Percentiles rank a stretch among this genome's conserved stretches.
These are phyloP conservation scores for Dalechampia spathulata DNA, from an alignment of 441 rosid genomes.

Conservation along the genomic window DNA sequence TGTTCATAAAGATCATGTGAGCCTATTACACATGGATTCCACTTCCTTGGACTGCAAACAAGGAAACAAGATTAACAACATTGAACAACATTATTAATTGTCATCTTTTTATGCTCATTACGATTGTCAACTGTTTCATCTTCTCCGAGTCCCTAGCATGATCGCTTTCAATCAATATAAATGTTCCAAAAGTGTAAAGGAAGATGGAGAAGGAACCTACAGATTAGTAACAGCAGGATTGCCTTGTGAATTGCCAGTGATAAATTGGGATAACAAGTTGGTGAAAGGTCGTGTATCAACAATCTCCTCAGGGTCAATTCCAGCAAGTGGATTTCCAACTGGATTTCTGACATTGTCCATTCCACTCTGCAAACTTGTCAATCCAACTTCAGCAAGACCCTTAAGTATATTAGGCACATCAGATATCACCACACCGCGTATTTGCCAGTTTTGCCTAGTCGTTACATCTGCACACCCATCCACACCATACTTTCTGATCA, in stretches of 20 bases:
- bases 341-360: constrained; percentile 99
- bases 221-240: constrained; percentile 60
- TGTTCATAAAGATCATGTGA: constrained; percentile 94
- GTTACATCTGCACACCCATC: constrained; percentile 97
- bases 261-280: constrained; percentile 62
- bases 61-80: not conserved
- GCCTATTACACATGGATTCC: constrained; percentile 93
- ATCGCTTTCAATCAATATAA: not conserved
- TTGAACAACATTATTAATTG: not conserved
- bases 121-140: too few relatives aligned
- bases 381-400: constrained; percentile 73
- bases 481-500: constrained; percentile 71
- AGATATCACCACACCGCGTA: constrained; percentile 74
- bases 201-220: constrained; percentile 31
- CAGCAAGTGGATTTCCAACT: constrained; percentile 86
- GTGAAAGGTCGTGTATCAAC: constrained; percentile 83
- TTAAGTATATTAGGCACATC: constrained; percentile 82
- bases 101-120: not conserved
- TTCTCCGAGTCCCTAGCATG: not conserved
- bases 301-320: constrained; percentile 83
- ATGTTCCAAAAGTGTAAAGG: not conserved
- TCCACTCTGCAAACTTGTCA: constrained; percentile 89
- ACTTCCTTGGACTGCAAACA: constrained; percentile 76
- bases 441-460: constrained; percentile 96
- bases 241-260: constrained; percentile 68